Percentiles rank a stretch among this genome's conserved stretches.
Conservation (phyloP, 768 basidiomycete genomes). For the Boletales sp. region DNA sequence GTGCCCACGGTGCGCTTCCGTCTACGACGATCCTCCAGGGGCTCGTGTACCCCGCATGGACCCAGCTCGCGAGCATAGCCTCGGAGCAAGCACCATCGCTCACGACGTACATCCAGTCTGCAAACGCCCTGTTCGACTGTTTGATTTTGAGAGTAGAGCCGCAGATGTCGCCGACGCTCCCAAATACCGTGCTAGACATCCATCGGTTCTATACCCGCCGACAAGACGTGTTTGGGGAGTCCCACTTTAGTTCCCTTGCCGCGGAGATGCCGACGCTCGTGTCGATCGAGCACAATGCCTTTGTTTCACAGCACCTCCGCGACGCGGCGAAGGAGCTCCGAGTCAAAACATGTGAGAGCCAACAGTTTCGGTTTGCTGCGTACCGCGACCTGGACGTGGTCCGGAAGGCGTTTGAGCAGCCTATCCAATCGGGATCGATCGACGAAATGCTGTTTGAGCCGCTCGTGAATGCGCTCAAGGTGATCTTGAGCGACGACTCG, state of each 20-base stretch:
- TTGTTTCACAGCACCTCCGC: conserved; percentile 50
- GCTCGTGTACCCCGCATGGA: conserved; percentile 79
- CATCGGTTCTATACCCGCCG: conserved; percentile 70
- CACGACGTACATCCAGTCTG: conserved; percentile 54
- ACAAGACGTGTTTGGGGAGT: conserved; percentile 61
- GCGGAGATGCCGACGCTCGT: conserved; percentile 67
- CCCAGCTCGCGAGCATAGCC: conserved; percentile 43
- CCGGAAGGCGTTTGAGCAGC: conserved; percentile 63
- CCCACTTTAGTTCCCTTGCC: conserved; percentile 63
- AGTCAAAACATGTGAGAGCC: conserved; percentile 53
- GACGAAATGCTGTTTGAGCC: conserved; percentile 55
- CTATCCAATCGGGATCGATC: conserved; percentile 46
- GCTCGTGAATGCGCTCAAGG: conserved; percentile 61
- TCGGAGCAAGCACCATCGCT: conserved; percentile 38
- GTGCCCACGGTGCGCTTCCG: conserved; percentile 62
- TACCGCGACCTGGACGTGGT: conserved; percentile 73
- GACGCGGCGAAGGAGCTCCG: conserved; percentile 50
- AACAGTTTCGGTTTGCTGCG: conserved; percentile 71
- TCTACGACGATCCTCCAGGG: conserved; percentile 72
- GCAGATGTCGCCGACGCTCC: conserved; percentile 34
- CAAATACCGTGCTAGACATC: conserved; percentile 55
- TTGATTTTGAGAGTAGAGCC: conserved; percentile 56
- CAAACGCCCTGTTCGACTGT: conserved; percentile 58
- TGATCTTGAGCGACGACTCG: conserved; percentile 57
- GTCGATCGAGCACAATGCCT: conserved; percentile 59